phyloP scores from a whole-genome alignment of 164 flowering plant species.

The Piper betle region DNA sequence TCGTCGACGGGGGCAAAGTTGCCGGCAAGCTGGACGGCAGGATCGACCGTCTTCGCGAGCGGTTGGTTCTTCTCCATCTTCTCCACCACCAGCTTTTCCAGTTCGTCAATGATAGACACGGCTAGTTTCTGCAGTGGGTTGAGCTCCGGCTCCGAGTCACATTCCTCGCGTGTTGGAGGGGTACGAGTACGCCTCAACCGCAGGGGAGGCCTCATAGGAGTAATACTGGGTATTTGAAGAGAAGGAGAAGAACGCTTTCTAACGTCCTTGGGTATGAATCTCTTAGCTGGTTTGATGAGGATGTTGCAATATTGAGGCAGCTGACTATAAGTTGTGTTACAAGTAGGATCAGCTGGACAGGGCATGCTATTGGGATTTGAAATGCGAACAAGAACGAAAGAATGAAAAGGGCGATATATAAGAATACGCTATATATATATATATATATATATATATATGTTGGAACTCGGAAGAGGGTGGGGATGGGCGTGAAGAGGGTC shows the following conservation, averaged over 20 bases:
- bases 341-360: too few species aligned
- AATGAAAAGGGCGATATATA: background rate
- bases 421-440: too few species aligned
- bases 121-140: constrained; percentile 30
- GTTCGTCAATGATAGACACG: constrained; percentile 16
- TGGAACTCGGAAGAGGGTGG: too few species aligned
- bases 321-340: too few species aligned
- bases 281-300: background rate
- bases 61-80: constrained; percentile 11
- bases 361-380: background rate
- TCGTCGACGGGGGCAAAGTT: constrained; percentile 41
- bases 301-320: background rate
- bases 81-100: constrained; percentile 14
- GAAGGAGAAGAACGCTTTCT: background rate
- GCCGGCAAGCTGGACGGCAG: constrained; percentile 31
- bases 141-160: background rate
- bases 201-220: background rate
- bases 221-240: background rate
- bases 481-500: too few species aligned
- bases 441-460: too few species aligned
- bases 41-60: constrained; percentile 25
- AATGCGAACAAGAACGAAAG: background rate
- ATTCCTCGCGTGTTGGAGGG: background rate
- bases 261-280: background rate
- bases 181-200: background rate